A percentile compares a stretch with the other conserved stretches of the same genome.
Evolutionary conservation across 2,329 filamentous ascomycete genomes (phyloP).

Genomic region (Cladosporium sphaerospermum): DNA sequence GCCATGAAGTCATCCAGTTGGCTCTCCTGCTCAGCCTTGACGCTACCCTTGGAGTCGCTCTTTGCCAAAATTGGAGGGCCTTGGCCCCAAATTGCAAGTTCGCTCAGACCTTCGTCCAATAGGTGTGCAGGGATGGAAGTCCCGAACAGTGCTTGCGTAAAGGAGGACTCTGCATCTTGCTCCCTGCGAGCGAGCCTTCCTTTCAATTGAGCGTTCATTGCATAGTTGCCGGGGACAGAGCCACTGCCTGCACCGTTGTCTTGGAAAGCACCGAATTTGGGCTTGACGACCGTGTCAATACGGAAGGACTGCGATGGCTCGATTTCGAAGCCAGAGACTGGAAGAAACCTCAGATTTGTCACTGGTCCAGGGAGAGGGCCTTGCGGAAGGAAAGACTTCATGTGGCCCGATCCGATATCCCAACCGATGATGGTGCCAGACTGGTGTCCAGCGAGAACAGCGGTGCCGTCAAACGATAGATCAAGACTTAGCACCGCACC

Average conservation of each 20-base stretch:
- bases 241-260: conserved; percentile 24
- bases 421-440: conserved; percentile 74
- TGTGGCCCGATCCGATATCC: conserved; percentile 67
- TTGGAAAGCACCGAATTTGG: conserved; percentile 57
- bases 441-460: conserved; percentile 71
- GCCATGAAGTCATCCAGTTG: conserved; percentile 34
- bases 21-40: conserved; percentile 5
- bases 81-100: conserved; percentile 34
- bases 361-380: conserved; percentile 72
- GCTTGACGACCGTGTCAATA: conserved; percentile 65
- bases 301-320: conserved; percentile 39
- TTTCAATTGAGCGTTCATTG: conserved; percentile 58
- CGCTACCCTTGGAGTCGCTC: neutral
- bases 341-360: conserved; percentile 71
- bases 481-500: conserved; percentile 63
- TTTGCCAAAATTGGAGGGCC: conserved; percentile 17
- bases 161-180: conserved; percentile 23
- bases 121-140: conserved; percentile 35
- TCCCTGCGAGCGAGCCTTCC: conserved; percentile 22
- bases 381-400: conserved; percentile 53
- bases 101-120: conserved; percentile 30
- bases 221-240: conserved; percentile 52
- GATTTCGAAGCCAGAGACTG: conserved; percentile 48
- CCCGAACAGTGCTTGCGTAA: conserved; percentile 38
- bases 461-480: conserved; percentile 76